Base-by-base conservation (phyloP, 2,329 filamentous ascomycete genomes). In the Phyllosticta citribraziliensis region DNA sequence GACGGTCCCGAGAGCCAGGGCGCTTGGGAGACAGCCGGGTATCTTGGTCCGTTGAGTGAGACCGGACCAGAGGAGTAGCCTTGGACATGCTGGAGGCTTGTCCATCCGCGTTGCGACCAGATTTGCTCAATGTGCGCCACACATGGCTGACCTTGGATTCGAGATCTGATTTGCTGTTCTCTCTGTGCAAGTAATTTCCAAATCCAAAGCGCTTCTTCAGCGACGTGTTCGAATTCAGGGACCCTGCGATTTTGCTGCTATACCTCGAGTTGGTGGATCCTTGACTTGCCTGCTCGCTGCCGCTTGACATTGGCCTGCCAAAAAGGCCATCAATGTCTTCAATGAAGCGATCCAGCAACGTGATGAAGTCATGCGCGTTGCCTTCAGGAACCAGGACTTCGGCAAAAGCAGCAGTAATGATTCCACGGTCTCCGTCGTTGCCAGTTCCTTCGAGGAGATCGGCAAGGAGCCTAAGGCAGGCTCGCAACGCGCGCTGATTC, bases 301-400 rank as follows among this genome's bases (percentile, higher is more conserved):
- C 70, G 66, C 77, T 73, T 61, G 80, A 74, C 20, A 30, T 40
- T 52, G 70, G 69, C 10, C 89, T 85, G 58, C 91, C 88, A 67
- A 96, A 96, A n/a, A 97, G 86, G 30, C 85, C 84, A 61, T 96
- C 90, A 64, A 89, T 91, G 69, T 96, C 92, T 65, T 96, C 89
- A 0, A 97, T 91, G 22, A 97, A 82, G 20, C 90, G 85, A 74
- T 97, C 92, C 54, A 97, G 79, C 14, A 97, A 78, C 60, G 93
- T 94, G 66, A 97, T 92, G 70, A 93, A 94, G 64, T 91, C 84
- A 63, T 89, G 86, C 1, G 91, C 85, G 63, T 87, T 85, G 6
- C 87, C 88, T 62, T 91, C 87, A 4, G 86, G 83, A 2, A 94
- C 88, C 6, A 97, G 78, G 57, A 97, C 80, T 70, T 97, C 91